Percentiles rank a stretch among this genome's conserved stretches.
Evolutionary conservation across 2,329 filamentous ascomycete species (phyloP).

Genomic region (Raffaelea arxii): DNA sequence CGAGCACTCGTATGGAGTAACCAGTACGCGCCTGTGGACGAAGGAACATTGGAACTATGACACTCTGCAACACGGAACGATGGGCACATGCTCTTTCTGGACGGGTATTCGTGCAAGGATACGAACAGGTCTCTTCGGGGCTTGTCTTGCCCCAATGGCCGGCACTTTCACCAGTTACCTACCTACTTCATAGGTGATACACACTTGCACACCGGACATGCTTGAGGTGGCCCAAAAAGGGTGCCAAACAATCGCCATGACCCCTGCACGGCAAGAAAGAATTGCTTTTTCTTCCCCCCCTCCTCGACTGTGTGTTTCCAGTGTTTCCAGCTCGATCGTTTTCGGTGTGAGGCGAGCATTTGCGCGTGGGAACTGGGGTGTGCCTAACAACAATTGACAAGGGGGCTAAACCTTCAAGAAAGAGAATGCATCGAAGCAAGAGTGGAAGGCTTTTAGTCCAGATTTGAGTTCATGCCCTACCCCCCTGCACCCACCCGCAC

Average conservation of each 20-base stretch:
- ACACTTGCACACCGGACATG: no score
- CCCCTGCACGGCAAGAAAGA: no score
- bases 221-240: no score
- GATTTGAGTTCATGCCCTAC: conserved; percentile 3
- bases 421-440: conserved; percentile 5
- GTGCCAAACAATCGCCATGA: no score
- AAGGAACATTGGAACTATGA: neutral
- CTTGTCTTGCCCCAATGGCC: neutral
- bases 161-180: neutral
- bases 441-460: conserved; percentile 6
- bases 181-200: neutral
- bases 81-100: neutral
- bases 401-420: neutral
- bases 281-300: neutral
- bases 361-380: neutral
- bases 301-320: neutral
- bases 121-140: no score
- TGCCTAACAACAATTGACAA: neutral
- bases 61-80: neutral
- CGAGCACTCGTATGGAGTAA: neutral
- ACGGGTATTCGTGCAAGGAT: no score
- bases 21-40: neutral
- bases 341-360: neutral
- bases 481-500: conserved; percentile 10
- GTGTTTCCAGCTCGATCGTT: neutral